Conservation (phyloP, 495 filamentous ascomycete genomes). For the Aspergillus panamensis region DNA sequence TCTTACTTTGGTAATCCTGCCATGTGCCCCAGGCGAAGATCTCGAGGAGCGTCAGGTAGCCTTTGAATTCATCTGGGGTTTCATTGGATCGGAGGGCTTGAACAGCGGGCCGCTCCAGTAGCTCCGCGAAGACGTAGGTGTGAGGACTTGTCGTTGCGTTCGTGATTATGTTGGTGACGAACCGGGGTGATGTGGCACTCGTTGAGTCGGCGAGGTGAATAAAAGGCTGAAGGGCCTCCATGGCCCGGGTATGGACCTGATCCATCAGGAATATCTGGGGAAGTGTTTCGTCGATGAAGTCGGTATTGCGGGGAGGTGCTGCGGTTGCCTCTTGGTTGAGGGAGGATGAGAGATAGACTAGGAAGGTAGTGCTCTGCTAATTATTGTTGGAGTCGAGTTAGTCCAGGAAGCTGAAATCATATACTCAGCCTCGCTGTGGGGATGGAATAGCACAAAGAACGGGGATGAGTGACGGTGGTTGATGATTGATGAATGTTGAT, state of each 20-base stretch:
- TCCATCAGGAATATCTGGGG: conserved; percentile 59
- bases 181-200: conserved; percentile 70
- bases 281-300: conserved; percentile 18
- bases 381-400: neutral
- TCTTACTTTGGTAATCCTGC: conserved; percentile 63
- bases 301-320: neutral
- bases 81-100: conserved; percentile 59
- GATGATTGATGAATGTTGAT: neutral
- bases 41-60: conserved; percentile 70
- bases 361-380: neutral
- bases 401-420: neutral
- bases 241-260: conserved; percentile 66
- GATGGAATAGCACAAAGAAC: too few relatives aligned
- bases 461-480: neutral
- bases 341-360: neutral
- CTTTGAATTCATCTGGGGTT: conserved; percentile 45
- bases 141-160: conserved; percentile 85
- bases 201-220: conserved; percentile 76
- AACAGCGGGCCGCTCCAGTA: conserved; percentile 78
- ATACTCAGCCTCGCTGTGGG: neutral
- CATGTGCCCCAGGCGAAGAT: conserved; percentile 95
- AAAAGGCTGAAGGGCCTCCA: conserved; percentile 87
- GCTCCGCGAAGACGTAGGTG: conserved; percentile 92
- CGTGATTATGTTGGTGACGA: conserved; percentile 78
- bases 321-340: neutral